A percentile compares a stretch with the other conserved stretches of the same genome.
Conservation (phyloP, 768 basidiomycete genomes). For the Tricholoma bakamatsutake region DNA sequence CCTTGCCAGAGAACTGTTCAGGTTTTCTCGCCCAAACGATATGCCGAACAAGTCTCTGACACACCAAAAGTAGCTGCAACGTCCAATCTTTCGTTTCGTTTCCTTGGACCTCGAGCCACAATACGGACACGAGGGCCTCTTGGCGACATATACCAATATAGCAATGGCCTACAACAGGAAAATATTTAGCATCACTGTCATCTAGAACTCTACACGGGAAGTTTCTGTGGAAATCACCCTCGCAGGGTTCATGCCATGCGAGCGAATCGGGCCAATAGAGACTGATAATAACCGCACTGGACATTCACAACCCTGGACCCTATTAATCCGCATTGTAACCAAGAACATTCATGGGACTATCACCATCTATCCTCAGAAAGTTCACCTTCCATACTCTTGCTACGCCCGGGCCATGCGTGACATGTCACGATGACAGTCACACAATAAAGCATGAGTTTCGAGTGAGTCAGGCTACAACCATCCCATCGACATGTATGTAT, state of each 20-base stretch:
- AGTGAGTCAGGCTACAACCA: slow-evolving; percentile 1
- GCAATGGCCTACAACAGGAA: background rate
- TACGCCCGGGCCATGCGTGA: slow-evolving; percentile 4
- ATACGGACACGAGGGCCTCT: background rate
- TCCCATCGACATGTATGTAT: background rate
- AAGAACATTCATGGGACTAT: too few relatives aligned
- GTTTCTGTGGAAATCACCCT: background rate
- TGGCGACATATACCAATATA: background rate
- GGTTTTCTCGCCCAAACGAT: background rate
- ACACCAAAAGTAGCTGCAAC: background rate
- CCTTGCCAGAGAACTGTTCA: too few relatives aligned
- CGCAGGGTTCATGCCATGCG: background rate
- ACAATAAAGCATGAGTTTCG: background rate
- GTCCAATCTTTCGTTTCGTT: background rate
- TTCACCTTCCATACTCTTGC: too few relatives aligned
- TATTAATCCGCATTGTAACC: too few relatives aligned
- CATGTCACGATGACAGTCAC: background rate
- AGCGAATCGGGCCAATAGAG: background rate
- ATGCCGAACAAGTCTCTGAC: background rate
- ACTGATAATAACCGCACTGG: background rate
- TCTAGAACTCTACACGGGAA: background rate
- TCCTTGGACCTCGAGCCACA: background rate
- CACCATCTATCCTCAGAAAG: background rate
- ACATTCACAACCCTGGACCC: too few relatives aligned
- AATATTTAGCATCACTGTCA: background rate